Base-by-base conservation (phyloP, 2,329 filamentous ascomycete species). In the Pseudonectria buxi region DNA sequence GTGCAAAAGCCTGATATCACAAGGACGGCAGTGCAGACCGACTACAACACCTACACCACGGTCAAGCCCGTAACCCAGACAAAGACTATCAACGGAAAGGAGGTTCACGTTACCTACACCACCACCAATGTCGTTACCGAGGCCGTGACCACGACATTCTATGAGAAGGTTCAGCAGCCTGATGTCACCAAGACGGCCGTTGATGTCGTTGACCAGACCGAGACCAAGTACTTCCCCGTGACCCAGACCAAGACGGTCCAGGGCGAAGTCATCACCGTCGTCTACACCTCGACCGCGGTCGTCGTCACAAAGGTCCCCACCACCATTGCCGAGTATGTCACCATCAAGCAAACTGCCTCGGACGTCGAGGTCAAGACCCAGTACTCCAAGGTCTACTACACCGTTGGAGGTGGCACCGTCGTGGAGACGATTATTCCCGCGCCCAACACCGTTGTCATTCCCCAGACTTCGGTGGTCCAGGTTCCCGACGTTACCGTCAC, bases 181-280 rank as follows among this genome's bases (percentile, higher is more conserved):
- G 56, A 57, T 30, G 57, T 58, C 26, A 65, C 59, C 7, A 43
- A 61, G 40, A 61, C 58, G 2, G 53, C 53, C 6, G 36, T 35
- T 15, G 37, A 56, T 41, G 54, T 62, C 10, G 58, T 55, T 7
- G 65, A 67, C 46, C 57, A 53, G 7, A 70, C 67, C 12, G 33
- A 58, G 26, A 73, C 70, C 13, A 62, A 58, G 4, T 54, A 69
- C 3, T 68, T 63, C 53, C 67, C 69, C 7, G 50, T 71, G 11
- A 62, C 62, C 4, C 49, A 55, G 4, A 64, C 60, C 4, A 63
- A 61, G 14, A 57, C 57, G 2, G 57, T 53, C 16, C 35, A 37
- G 7, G 50, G 53, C 3, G 45, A 54, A 33, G 44, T 49, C 4
- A 34, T 45, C 10, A 55, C 50, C 7, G 39, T 51, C 24, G 53